Evolutionary conservation across 306 rosid genomes (phyloP).

Genomic region (Quercus cerris): DNA sequence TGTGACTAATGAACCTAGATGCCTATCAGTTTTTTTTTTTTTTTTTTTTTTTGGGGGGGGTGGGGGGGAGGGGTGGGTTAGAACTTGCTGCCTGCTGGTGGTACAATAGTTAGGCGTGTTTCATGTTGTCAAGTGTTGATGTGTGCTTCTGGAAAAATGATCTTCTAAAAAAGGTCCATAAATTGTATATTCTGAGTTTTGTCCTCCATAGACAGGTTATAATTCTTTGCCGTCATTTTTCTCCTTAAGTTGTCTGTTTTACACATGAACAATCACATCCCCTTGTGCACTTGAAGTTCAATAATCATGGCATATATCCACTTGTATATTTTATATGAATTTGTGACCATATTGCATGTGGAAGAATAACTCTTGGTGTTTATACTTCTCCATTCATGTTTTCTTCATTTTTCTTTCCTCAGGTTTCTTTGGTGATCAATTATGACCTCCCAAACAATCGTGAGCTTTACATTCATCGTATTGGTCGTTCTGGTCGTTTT

Average conservation of each 20-base stretch:
- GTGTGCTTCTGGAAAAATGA: not conserved
- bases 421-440: constrained; percentile 93
- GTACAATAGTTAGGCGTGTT: not conserved
- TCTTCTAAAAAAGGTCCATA: not conserved
- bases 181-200: not conserved
- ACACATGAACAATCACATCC: not conserved
- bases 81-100: not conserved
- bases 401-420: constrained; percentile 10
- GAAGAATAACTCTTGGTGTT: not conserved
- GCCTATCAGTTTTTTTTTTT: too few relatives aligned
- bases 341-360: not conserved
- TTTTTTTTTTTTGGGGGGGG: too few relatives aligned
- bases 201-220: not conserved
- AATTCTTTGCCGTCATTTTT: not conserved
- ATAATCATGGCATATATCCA: not conserved
- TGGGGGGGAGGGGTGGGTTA: not conserved
- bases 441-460: constrained; percentile 99
- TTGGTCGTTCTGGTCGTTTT: constrained; percentile 98
- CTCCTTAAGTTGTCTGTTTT: not conserved
- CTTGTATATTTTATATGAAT: not conserved
- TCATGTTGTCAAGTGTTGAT: not conserved
- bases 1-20: not conserved
- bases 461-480: constrained; percentile 94
- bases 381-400: not conserved
- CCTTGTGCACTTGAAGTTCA: not conserved